These are phyloP conservation scores for Fusarium equiseti DNA, from an alignment of 2,329 filamentous ascomycete species.

Conservation along the genomic window DNA sequence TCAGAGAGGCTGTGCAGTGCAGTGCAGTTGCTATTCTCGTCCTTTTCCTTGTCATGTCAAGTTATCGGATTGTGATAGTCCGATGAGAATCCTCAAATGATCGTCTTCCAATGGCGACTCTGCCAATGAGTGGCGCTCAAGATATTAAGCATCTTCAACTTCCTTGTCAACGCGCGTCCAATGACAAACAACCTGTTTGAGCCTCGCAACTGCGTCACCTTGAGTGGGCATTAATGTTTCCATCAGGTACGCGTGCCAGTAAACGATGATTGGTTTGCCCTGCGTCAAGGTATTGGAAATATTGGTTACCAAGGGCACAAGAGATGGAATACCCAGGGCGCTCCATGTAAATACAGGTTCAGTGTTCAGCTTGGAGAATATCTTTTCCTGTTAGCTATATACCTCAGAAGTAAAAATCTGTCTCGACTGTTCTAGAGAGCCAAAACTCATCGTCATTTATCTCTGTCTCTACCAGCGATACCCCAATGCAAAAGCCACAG, in stretches of 20 bases:
- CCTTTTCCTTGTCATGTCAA: background rate
- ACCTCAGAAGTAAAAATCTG: background rate
- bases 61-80: slow-evolving; percentile 21
- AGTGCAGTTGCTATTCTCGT: slow-evolving; percentile 41
- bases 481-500: slow-evolving; percentile 1
- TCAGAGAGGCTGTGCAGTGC: slow-evolving; percentile 42
- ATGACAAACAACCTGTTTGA: slow-evolving; percentile 20
- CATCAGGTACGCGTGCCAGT: background rate
- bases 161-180: slow-evolving; percentile 34
- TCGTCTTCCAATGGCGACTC: slow-evolving; percentile 19
- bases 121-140: slow-evolving; percentile 17
- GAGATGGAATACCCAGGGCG: background rate
- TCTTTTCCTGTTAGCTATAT: background rate
- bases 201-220: slow-evolving; percentile 37
- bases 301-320: background rate
- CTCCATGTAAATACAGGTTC: rapidly evolving
- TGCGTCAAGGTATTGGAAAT: background rate
- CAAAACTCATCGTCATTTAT: slow-evolving; percentile 3
- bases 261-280: background rate
- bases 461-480: slow-evolving; percentile 8
- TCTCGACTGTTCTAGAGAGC: background rate
- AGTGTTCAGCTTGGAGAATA: background rate
- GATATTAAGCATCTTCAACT: background rate
- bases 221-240: background rate
- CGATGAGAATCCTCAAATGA: slow-evolving; percentile 16